Evolutionary conservation across 2,329 filamentous ascomycete genomes (phyloP).

Genomic region (Colletotrichum musae): DNA sequence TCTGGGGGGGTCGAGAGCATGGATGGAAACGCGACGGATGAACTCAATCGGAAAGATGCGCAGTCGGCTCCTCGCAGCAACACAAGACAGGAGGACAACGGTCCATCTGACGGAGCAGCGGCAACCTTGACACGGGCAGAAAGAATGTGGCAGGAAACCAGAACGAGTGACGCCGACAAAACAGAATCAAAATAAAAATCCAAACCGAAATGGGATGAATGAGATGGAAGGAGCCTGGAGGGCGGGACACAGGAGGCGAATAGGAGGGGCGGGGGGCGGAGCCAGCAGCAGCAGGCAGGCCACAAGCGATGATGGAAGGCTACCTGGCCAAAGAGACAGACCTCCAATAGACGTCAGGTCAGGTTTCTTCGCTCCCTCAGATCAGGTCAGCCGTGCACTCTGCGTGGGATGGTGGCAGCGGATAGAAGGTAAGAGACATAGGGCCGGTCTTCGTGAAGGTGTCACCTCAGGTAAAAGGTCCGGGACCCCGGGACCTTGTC

Average conservation of each 20-base stretch:
- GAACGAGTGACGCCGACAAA: constrained; percentile 7
- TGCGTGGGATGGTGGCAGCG: constrained; percentile 25
- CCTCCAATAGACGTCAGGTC: constrained; percentile 1
- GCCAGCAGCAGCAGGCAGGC: not conserved
- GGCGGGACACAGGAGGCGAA: not conserved
- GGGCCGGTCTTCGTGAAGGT: constrained; percentile 32
- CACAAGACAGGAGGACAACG: constrained; percentile 7
- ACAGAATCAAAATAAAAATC: not conserved
- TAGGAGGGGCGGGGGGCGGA: constrained; percentile 2
- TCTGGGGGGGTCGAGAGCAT: not conserved
- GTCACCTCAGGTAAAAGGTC: constrained; percentile 20
- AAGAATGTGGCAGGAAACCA: constrained; percentile 1
- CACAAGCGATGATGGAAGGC: not conserved
- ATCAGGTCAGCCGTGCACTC: constrained; percentile 16
- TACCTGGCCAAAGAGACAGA: too few relatives aligned
- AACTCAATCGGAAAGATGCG: constrained; percentile 11
- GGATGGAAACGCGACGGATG: constrained; percentile 1
- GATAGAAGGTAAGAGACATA: not conserved
- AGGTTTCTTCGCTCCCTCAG: too few relatives aligned
- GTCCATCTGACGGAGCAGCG: constrained; percentile 12
- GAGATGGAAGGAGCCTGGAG: not conserved
- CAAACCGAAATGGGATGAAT: not conserved
- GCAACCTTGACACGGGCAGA: not conserved
- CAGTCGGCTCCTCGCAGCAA: constrained; percentile 24
- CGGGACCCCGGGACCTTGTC: constrained; percentile 13